phyloP scores from a whole-genome alignment of 2,329 filamentous ascomycete species.

The Hirsutella minnesotensis region DNA sequence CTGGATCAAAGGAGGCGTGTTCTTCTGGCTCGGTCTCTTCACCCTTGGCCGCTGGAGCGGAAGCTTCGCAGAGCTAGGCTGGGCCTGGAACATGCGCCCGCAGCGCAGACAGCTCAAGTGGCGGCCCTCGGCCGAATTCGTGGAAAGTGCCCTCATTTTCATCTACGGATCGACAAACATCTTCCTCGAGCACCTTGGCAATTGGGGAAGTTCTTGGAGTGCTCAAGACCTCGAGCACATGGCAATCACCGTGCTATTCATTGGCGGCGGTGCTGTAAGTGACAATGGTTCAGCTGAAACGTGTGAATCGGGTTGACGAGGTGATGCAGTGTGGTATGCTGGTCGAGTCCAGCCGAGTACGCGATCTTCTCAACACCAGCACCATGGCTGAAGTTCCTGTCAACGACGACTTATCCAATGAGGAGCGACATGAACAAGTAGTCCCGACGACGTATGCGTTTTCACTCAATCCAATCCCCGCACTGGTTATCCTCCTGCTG shows the following conservation, averaged over 20 bases:
- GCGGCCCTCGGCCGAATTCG: conserved; percentile 75
- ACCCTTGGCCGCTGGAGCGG: conserved; percentile 85
- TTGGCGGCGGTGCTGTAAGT: conserved; percentile 76
- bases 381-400: conserved; percentile 26
- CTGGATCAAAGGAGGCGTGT: conserved; percentile 88
- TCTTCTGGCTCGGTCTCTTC: conserved; percentile 84
- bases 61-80: conserved; percentile 80
- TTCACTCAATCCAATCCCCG: conserved; percentile 81
- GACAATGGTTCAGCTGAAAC: too few relatives aligned
- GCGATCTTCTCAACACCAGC: conserved; percentile 49
- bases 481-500: conserved; percentile 72
- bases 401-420: conserved; percentile 23
- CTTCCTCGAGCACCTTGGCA: conserved; percentile 78
- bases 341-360: conserved; percentile 61
- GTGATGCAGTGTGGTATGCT: conserved; percentile 60
- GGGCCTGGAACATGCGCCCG: conserved; percentile 89
- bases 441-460: conserved; percentile 57
- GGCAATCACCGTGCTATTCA: conserved; percentile 86
- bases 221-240: conserved; percentile 80
- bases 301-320: not conserved
- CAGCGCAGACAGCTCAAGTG: conserved; percentile 42
- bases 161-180: conserved; percentile 83
- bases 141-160: conserved; percentile 83
- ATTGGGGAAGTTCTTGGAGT: conserved; percentile 59
- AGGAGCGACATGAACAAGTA: conserved; percentile 36